phyloP scores from a whole-genome alignment of 768 basidiomycete genomes.

The Calocera viscosa region DNA sequence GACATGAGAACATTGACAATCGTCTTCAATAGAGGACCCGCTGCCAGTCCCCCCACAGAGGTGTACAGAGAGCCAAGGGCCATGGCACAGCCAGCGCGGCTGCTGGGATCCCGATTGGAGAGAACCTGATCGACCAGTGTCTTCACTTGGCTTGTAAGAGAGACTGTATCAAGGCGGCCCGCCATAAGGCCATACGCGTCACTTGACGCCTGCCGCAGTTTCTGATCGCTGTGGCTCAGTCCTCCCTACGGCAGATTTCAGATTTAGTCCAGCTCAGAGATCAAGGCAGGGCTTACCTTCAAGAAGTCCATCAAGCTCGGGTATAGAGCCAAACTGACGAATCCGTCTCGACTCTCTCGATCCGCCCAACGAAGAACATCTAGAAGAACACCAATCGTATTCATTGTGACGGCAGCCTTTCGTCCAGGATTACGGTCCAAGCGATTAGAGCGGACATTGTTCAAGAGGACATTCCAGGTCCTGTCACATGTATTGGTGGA shows the following conservation, averaged over 20 bases:
- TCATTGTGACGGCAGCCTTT: constrained; percentile 70
- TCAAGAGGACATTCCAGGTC: constrained; percentile 32
- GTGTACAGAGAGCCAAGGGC: constrained; percentile 87
- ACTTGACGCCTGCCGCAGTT: constrained; percentile 65
- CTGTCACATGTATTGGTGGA: constrained; percentile 25
- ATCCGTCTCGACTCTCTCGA: constrained; percentile 38
- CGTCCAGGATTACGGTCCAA: constrained; percentile 79
- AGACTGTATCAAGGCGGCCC: constrained; percentile 66
- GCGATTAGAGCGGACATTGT: constrained; percentile 57
- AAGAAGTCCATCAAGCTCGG: constrained; percentile 53
- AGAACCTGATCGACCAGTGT: constrained; percentile 87
- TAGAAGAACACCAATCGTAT: constrained; percentile 62
- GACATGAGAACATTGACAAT: constrained; percentile 93
- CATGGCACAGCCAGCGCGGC: constrained; percentile 83
- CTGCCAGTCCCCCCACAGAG: constrained; percentile 87
- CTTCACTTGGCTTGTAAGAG: constrained; percentile 78
- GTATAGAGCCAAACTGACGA: constrained; percentile 54
- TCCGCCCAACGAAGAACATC: constrained; percentile 42
- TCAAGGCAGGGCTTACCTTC: constrained; percentile 42
- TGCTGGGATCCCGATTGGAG: constrained; percentile 82
- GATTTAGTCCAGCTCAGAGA: constrained; percentile 9
- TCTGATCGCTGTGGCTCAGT: constrained; percentile 64
- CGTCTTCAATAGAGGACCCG: constrained; percentile 86
- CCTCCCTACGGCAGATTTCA: constrained; percentile 42
- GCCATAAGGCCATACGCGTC: constrained; percentile 83